These are phyloP conservation scores for Neurospora sp. DNA, from an alignment of 495 filamentous ascomycete genomes.

Conservation along the genomic window DNA sequence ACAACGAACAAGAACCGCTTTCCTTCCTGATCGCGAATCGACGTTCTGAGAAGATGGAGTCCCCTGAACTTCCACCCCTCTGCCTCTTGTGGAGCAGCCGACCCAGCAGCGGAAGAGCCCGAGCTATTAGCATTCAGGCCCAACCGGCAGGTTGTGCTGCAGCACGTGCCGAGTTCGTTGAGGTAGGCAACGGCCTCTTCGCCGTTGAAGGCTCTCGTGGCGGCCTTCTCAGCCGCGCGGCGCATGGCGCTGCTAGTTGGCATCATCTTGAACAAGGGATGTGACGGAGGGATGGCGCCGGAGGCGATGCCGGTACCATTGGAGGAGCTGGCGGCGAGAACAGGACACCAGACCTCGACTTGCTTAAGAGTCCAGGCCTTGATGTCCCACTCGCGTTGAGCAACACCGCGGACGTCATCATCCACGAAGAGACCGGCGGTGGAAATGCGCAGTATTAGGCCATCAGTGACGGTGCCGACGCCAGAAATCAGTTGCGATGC, in stretches of 20 bases:
- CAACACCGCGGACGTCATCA: slow-evolving; percentile 77
- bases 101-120: slow-evolving; percentile 14
- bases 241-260: slow-evolving; percentile 15
- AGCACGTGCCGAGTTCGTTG: slow-evolving; percentile 46
- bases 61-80: slow-evolving; percentile 43
- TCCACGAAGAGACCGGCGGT: slow-evolving; percentile 94
- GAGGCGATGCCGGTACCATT: slow-evolving; percentile 2
- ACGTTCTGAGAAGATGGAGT: slow-evolving; percentile 74
- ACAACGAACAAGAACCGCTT: slow-evolving; percentile 77
- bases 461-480: slow-evolving; percentile 69
- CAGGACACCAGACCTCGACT: slow-evolving; percentile 80
- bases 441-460: slow-evolving; percentile 71
- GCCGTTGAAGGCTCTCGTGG: slow-evolving; percentile 37
- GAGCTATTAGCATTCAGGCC: slow-evolving; percentile 13
- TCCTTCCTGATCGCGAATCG: slow-evolving; percentile 72
- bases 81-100: slow-evolving; percentile 33
- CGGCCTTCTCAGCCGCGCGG: slow-evolving; percentile 33
- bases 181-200: slow-evolving; percentile 56
- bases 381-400: slow-evolving; percentile 93
- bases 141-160: slow-evolving; percentile 50
- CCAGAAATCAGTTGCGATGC: slow-evolving; percentile 72
- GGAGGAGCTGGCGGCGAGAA: slow-evolving; percentile 28
- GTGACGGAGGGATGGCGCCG: slow-evolving; percentile 27
- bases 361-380: slow-evolving; percentile 94
- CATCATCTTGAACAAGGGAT: slow-evolving; percentile 29